These are phyloP conservation scores for Ceratocystis albifundus DNA, from an alignment of 2,329 filamentous ascomycete species.

Conservation along the genomic window DNA sequence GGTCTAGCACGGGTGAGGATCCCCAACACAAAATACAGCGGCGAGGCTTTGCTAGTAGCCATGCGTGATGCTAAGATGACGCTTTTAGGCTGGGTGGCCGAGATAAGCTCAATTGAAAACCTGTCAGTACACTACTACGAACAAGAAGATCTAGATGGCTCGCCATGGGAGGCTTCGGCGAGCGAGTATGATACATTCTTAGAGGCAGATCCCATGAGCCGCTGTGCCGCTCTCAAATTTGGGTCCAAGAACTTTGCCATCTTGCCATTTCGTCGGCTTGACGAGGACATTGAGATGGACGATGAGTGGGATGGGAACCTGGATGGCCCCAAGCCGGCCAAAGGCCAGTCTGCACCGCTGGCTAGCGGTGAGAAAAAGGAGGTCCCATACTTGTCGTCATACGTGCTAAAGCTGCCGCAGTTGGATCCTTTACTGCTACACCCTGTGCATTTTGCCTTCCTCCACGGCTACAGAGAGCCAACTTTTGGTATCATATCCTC, in stretches of 20 bases:
- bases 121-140: conserved; percentile 98
- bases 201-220: conserved; percentile 77
- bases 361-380: conserved; percentile 39
- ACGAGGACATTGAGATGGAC: conserved; percentile 82
- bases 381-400: conserved; percentile 70
- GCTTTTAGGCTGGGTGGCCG: conserved; percentile 85
- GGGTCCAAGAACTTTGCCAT: conserved; percentile 82
- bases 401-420: conserved; percentile 80
- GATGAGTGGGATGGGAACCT: conserved; percentile 70
- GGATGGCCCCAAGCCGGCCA: conserved; percentile 53
- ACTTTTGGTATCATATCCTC: conserved; percentile 92
- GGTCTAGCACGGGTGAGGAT: conserved; percentile 69
- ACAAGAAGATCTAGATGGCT: conserved; percentile 73
- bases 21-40: conserved; percentile 61
- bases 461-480: conserved; percentile 94
- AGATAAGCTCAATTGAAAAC: conserved; percentile 66
- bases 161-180: conserved; percentile 68
- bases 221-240: conserved; percentile 92
- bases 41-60: conserved; percentile 70
- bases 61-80: conserved; percentile 88
- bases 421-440: conserved; percentile 80
- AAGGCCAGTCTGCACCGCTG: conserved; percentile 30
- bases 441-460: conserved; percentile 81
- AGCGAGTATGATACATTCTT: conserved; percentile 69
- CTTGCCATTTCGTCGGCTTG: conserved; percentile 75